phyloP scores from a whole-genome alignment of 2,329 filamentous ascomycete genomes.

The Ascochyta fabae region DNA sequence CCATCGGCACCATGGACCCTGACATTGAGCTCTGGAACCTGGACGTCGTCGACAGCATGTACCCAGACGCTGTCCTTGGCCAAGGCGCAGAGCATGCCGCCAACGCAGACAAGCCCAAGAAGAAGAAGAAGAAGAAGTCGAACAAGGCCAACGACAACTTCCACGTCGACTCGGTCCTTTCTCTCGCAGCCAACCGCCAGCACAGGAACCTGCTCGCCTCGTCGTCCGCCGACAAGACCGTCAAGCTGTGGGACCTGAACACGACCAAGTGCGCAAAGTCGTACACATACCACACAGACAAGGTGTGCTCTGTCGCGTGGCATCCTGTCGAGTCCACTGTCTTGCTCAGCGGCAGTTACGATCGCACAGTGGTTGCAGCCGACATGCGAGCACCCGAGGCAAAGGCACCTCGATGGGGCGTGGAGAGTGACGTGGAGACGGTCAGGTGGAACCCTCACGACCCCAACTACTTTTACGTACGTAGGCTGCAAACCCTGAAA shows the following conservation, averaged over 20 bases:
- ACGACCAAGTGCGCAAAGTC: constrained; percentile 93
- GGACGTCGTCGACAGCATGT: constrained; percentile 96
- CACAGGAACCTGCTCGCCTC: constrained; percentile 95
- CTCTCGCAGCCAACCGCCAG: constrained; percentile 88
- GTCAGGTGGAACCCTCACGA: constrained; percentile 94
- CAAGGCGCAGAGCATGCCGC: constrained; percentile 62
- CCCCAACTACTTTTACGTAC: constrained; percentile 88
- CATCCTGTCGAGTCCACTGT: constrained; percentile 86
- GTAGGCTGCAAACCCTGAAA: constrained; percentile 16
- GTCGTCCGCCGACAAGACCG: constrained; percentile 92
- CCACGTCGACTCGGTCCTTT: constrained; percentile 92
- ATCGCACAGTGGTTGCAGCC: constrained; percentile 89
- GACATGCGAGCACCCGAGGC: constrained; percentile 94
- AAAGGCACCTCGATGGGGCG: constrained; percentile 83
- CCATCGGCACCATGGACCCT: constrained; percentile 95
- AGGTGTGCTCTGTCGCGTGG: constrained; percentile 96
- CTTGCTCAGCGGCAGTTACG: constrained; percentile 91
- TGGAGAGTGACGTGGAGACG: constrained; percentile 93
- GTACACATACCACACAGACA: constrained; percentile 94
- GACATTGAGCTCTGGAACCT: constrained; percentile 99
- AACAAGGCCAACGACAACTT: constrained; percentile 89
- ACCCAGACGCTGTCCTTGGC: constrained; percentile 93
- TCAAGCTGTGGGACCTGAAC: constrained; percentile 97
- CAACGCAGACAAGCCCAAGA: constrained; percentile 68
- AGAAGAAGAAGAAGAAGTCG: constrained; percentile 91